Percentiles rank a stretch among this genome's conserved stretches.
phyloP scores from a whole-genome alignment of 176 grass and related monocot species.

The Puccinellia tenuiflora region DNA sequence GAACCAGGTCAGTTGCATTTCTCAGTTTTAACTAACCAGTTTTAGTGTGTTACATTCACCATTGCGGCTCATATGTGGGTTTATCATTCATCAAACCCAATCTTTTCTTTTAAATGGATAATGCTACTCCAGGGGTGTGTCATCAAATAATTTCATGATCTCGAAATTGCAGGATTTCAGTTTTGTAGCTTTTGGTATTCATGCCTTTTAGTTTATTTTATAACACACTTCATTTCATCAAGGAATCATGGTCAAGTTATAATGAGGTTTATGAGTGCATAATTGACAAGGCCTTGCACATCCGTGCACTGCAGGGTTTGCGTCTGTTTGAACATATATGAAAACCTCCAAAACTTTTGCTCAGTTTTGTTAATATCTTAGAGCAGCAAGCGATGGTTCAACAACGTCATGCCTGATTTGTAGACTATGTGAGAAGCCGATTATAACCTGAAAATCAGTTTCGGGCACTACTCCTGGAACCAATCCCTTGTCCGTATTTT shows the following conservation, averaged over 20 bases:
- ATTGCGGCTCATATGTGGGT: too few relatives aligned
- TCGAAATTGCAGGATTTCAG: too few relatives aligned
- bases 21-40: too few relatives aligned
- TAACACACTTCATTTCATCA: background rate
- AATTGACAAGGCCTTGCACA: background rate
- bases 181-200: too few relatives aligned
- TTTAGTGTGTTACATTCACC: too few relatives aligned
- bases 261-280: background rate
- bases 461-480: background rate
- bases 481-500: background rate
- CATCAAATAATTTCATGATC: too few relatives aligned
- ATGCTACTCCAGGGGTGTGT: too few relatives aligned
- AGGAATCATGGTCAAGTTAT: background rate
- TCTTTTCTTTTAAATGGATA: too few relatives aligned
- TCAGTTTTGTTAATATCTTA: background rate
- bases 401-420: background rate
- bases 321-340: background rate
- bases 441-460: background rate
- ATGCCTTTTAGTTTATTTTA: too few relatives aligned
- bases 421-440: background rate
- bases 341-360: background rate
- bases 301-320: background rate
- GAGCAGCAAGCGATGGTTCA: background rate
- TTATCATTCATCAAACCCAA: too few relatives aligned
- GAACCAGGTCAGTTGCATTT: too few relatives aligned